phyloP scores from a whole-genome alignment of 805 yeast genomes.

The Metschnikowia anglica region DNA sequence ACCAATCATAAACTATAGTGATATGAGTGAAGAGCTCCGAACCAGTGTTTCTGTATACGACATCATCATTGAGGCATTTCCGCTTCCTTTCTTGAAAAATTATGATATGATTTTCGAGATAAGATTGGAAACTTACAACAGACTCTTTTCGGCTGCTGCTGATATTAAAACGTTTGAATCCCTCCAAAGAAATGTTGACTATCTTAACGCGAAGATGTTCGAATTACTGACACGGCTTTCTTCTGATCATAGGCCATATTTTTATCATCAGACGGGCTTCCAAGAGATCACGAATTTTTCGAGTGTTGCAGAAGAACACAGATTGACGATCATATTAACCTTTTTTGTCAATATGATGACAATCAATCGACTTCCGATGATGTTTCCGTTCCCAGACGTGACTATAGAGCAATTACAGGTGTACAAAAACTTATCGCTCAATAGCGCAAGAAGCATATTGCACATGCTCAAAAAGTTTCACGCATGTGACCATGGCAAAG shows the following conservation, averaged over 20 bases:
- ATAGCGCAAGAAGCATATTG: slow-evolving; percentile 39
- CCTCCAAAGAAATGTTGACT: slow-evolving; percentile 24
- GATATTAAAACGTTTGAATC: slow-evolving; percentile 20
- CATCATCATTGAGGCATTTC: background rate
- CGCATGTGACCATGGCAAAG: slow-evolving; percentile 19
- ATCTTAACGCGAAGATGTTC: slow-evolving; percentile 33
- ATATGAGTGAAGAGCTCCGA: slow-evolving; percentile 23
- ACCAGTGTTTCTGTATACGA: background rate
- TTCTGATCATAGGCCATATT: slow-evolving; percentile 18
- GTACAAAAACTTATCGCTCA: slow-evolving; percentile 30
- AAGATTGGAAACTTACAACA: slow-evolving; percentile 31
- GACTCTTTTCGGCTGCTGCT: slow-evolving; percentile 34
- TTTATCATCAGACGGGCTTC: slow-evolving; percentile 14
- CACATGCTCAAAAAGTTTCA: slow-evolving; percentile 24
- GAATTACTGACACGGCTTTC: slow-evolving; percentile 22
- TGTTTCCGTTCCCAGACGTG: slow-evolving; percentile 19
- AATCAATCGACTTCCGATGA: slow-evolving; percentile 34
- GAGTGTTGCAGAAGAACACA: slow-evolving; percentile 8
- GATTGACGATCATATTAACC: slow-evolving; percentile 27
- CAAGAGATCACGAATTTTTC: slow-evolving; percentile 3
- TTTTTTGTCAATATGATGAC: slow-evolving; percentile 38
- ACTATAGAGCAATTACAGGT: slow-evolving; percentile 17
- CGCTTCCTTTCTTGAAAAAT: slow-evolving; percentile 3
- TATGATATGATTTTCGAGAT: slow-evolving; percentile 17
- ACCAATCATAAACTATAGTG: slow-evolving; percentile 43